phyloP scores from a whole-genome alignment of 2,329 filamentous ascomycete species.

The Aspergillus fructus region DNA sequence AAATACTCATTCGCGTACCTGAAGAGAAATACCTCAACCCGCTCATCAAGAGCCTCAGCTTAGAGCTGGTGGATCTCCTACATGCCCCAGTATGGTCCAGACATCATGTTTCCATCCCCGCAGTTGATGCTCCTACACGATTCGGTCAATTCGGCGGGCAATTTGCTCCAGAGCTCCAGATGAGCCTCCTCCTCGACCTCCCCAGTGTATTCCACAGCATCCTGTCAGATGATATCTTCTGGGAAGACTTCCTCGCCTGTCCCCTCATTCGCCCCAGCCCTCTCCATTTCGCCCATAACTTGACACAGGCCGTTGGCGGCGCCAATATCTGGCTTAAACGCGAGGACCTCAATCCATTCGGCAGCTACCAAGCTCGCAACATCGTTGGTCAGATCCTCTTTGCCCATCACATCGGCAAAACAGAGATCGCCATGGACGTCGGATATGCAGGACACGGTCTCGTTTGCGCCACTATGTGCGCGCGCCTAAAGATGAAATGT shows the following conservation, averaged over 20 bases:
- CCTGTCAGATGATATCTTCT: constrained; percentile 26
- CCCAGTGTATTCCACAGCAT: constrained; percentile 24
- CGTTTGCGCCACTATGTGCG: constrained; percentile 91
- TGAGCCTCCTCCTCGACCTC: constrained; percentile 26
- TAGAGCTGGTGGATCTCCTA: neutral
- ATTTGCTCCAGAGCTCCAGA: constrained; percentile 29
- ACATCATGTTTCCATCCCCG: constrained; percentile 2
- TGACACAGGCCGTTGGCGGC: constrained; percentile 83
- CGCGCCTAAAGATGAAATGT: constrained; percentile 95
- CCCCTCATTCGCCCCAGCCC: constrained; percentile 67
- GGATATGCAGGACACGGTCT: constrained; percentile 96
- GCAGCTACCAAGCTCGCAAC: constrained; percentile 98
- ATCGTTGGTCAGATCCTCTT: constrained; percentile 88
- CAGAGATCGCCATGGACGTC: constrained; percentile 93
- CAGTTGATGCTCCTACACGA: constrained; percentile 6
- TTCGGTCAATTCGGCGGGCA: constrained; percentile 28
- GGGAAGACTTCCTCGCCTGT: constrained; percentile 24
- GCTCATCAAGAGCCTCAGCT: constrained; percentile 1
- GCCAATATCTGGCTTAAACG: constrained; percentile 97
- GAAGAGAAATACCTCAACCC: constrained; percentile 3
- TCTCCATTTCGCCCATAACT: constrained; percentile 77
- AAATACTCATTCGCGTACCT: neutral
- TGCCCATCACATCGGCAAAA: constrained; percentile 86
- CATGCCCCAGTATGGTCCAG: constrained; percentile 14
- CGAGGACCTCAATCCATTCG: constrained; percentile 94